phyloP scores from a whole-genome alignment of 148 eudicot genomes.

The Pharnaceum exiguum region DNA sequence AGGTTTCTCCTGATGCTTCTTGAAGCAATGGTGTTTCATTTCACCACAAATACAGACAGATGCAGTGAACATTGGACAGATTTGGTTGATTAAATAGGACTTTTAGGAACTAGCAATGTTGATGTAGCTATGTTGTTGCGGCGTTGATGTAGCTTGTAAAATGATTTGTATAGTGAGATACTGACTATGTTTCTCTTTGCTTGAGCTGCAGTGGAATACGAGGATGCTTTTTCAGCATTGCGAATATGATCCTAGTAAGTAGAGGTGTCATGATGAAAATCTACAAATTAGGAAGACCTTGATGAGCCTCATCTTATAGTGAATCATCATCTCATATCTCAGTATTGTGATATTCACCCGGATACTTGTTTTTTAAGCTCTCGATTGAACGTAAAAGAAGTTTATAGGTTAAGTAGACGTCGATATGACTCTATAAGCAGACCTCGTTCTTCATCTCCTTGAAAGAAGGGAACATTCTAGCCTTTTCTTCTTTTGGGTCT shows the following conservation, averaged over 20 bases:
- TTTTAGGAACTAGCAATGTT: no score
- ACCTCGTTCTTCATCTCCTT: background rate
- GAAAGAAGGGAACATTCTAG: no score
- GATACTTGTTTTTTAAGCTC: background rate
- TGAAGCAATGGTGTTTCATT: background rate
- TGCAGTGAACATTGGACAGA: background rate
- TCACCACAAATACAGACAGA: background rate
- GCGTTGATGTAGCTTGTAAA: background rate
- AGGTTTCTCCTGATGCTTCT: background rate
- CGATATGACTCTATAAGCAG: no score
- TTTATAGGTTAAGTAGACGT: no score
- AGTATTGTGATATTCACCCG: background rate
- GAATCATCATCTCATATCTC: background rate
- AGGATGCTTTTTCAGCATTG: conserved; percentile 88
- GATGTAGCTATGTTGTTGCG: background rate
- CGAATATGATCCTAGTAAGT: conserved; percentile 99
- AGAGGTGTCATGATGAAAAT: background rate
- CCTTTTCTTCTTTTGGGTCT: background rate
- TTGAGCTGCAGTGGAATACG: conserved; percentile 74
- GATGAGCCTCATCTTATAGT: background rate
- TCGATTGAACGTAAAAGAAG: background rate
- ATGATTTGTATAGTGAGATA: background rate
- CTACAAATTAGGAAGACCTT: no score
- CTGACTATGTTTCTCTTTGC: conserved; percentile 29
- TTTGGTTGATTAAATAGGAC: background rate